phyloP scores from a whole-genome alignment of 306 rosid genomes.

The Gillenia trifoliata region DNA sequence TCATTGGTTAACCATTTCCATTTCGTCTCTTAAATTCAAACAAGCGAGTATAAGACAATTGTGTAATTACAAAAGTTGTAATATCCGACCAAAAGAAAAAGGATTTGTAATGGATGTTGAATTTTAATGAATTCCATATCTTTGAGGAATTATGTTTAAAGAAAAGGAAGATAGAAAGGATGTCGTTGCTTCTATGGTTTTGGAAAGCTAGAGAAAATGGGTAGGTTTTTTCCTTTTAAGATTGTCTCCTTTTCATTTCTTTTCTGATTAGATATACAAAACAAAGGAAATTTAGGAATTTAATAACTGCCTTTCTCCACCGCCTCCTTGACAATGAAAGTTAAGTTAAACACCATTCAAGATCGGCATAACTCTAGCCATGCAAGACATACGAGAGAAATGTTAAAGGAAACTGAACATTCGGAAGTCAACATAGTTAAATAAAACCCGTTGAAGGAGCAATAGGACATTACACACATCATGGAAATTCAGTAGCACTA shows the following conservation, averaged over 20 bases:
- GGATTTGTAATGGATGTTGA: neutral
- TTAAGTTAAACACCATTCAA: neutral
- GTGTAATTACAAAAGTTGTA: neutral
- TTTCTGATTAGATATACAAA: neutral
- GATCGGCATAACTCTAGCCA: neutral
- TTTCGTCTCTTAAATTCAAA: neutral
- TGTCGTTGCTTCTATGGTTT: too few species aligned
- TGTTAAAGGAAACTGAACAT: neutral
- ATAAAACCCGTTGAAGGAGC: neutral
- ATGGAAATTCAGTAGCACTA: neutral
- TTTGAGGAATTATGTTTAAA: neutral
- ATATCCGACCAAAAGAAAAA: neutral
- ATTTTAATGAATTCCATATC: too few species aligned
- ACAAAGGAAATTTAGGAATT: neutral
- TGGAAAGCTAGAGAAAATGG: too few species aligned
- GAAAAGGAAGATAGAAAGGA: too few species aligned
- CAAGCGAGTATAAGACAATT: neutral
- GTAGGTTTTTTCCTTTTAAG: too few species aligned
- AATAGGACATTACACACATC: neutral
- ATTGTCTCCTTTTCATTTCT: neutral
- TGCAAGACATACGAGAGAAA: neutral
- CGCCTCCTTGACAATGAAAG: neutral
- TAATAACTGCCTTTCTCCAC: neutral
- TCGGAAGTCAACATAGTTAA: neutral
- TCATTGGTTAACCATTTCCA: neutral